These are phyloP conservation scores for Cladophialophora immunda DNA, from an alignment of 2,329 filamentous ascomycete genomes.

Conservation along the genomic window DNA sequence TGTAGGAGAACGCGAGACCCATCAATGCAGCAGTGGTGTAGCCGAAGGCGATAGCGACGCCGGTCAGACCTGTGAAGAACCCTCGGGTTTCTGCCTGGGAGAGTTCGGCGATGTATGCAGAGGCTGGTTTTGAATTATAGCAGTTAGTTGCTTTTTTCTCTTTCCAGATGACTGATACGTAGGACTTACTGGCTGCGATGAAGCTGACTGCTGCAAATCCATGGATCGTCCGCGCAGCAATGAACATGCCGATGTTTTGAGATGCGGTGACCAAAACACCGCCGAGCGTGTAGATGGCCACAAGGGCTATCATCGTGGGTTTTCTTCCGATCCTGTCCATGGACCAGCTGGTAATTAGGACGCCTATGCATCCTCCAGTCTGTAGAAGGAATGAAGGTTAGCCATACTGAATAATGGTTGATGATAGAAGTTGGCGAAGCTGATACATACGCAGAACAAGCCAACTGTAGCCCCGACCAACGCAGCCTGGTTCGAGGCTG, in stretches of 20 bases:
- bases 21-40: constrained; percentile 16
- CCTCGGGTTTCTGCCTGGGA: constrained; percentile 15
- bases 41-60: constrained; percentile 13
- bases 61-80: constrained; percentile 13
- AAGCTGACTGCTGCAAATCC: constrained; percentile 9
- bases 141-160: background rate
- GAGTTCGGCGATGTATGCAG: constrained; percentile 14
- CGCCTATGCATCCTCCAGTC: constrained; percentile 13
- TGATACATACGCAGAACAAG: constrained; percentile 13
- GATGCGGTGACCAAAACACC: constrained; percentile 12
- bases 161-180: background rate
- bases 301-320: constrained; percentile 6
- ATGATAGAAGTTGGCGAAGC: background rate
- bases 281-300: constrained; percentile 8
- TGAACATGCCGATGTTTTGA: constrained; percentile 18
- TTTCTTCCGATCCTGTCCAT: constrained; percentile 10
- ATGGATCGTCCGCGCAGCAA: constrained; percentile 9
- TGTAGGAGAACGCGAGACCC: constrained; percentile 18
- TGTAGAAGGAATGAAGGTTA: background rate
- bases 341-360: constrained; percentile 8
- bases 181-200: constrained; percentile 12
- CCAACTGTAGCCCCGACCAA: constrained; percentile 8
- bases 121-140: background rate
- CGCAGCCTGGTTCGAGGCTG: constrained; percentile 3
- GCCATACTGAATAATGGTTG: background rate